Conservation (phyloP, 257 asterid genomes). For the Capsicum rhomboideum region DNA sequence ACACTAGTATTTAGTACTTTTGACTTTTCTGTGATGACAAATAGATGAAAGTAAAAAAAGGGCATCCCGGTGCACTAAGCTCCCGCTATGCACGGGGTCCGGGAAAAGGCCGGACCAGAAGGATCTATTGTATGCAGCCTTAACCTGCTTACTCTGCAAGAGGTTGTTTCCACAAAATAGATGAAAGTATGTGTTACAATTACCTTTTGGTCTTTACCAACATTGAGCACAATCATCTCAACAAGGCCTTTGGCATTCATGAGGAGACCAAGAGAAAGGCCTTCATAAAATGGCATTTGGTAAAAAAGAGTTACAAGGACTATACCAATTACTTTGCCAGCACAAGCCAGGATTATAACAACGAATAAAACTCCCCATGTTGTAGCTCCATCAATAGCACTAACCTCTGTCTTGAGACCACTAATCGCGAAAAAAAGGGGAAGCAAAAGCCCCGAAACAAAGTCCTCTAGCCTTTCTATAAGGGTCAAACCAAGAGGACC, state of each 20-base stretch:
- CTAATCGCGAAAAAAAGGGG: slow-evolving; percentile 90
- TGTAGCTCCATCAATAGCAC: slow-evolving; percentile 29
- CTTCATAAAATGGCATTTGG: slow-evolving; percentile 70
- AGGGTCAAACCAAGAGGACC: slow-evolving; percentile 81
- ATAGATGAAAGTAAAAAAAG: neutral
- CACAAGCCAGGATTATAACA: slow-evolving; percentile 63
- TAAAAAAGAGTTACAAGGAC: slow-evolving; percentile 64
- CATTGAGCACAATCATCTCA: slow-evolving; percentile 93
- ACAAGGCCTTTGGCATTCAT: slow-evolving; percentile 95
- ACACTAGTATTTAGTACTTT: neutral
- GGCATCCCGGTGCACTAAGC: too few relatives aligned
- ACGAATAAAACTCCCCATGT: slow-evolving; percentile 58
- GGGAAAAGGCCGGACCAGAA: too few relatives aligned
- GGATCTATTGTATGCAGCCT: too few relatives aligned
- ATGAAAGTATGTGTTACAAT: neutral
- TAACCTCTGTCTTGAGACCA: slow-evolving; percentile 68
- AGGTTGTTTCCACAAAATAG: neutral
- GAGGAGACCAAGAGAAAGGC: slow-evolving; percentile 82
- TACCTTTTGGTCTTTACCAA: slow-evolving; percentile 95
- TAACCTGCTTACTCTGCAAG: too few relatives aligned
- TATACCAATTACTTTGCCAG: slow-evolving; percentile 75
- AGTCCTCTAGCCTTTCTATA: slow-evolving; percentile 78
- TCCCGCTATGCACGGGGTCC: too few relatives aligned
- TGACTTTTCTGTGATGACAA: neutral
- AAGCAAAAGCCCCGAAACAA: slow-evolving; percentile 72